phyloP scores from a whole-genome alignment of 1,139 yeast genomes.

The Eremothecium sinecaudum region DNA sequence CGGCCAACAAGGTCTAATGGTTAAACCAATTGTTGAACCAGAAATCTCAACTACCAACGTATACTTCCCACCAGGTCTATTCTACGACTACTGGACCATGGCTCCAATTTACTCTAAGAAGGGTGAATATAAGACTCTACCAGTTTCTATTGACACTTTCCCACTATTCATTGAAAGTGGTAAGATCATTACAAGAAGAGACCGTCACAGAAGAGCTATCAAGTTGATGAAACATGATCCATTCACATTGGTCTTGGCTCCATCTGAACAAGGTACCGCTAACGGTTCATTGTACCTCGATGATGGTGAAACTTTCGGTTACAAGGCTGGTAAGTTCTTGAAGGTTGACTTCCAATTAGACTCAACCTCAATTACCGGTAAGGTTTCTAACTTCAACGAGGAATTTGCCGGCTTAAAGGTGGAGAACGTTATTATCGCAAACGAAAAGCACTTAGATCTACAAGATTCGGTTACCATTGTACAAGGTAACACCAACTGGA shows the following conservation, averaged over 20 bases:
- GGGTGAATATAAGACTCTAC: conserved; percentile 18
- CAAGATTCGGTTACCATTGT: conserved; percentile 26
- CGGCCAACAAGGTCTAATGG: conserved; percentile 64
- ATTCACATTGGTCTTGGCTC: conserved; percentile 62
- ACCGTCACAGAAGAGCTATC: conserved; percentile 71
- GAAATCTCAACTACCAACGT: conserved; percentile 39
- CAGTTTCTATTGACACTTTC: conserved; percentile 49
- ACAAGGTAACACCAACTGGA: conserved; percentile 35
- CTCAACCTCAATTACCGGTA: conserved; percentile 25
- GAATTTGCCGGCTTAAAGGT: conserved; percentile 32
- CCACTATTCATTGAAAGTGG: conserved; percentile 80
- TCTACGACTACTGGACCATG: conserved; percentile 46
- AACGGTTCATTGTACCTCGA: conserved; percentile 63
- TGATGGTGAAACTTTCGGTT: conserved; percentile 69
- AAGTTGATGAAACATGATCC: conserved; percentile 76
- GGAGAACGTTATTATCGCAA: conserved; percentile 54
- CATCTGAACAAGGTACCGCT: conserved; percentile 44
- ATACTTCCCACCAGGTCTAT: conserved; percentile 56
- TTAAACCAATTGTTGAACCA: conserved; percentile 70
- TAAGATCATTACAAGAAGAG: conserved; percentile 54
- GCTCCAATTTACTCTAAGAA: conserved; percentile 28
- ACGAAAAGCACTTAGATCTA: conserved; percentile 22
- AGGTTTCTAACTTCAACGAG: conserved; percentile 19
- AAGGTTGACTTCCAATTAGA: conserved; percentile 34
- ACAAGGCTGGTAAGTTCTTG: conserved; percentile 42